Evolutionary conservation across 2,329 filamentous ascomycete genomes (phyloP), one percentile per base, ranked within the genome.

Genomic region (Verticillium longisporum): DNA sequence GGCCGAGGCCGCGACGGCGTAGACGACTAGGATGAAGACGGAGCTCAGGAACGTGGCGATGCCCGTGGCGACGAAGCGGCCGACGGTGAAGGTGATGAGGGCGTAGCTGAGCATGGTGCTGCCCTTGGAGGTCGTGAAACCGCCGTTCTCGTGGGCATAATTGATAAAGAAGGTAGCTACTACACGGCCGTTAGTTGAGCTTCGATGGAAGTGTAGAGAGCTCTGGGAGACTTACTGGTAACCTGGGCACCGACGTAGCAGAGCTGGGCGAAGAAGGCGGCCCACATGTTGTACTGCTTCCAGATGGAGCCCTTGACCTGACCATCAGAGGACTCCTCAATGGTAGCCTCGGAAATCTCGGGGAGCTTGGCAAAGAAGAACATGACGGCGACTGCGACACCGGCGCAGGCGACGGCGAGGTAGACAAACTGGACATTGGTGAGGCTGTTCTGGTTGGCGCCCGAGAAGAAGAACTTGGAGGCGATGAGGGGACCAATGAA

Each of bases 371-470:
- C 83, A 50, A 90, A 71, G 74, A 85, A 88, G 71, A 91, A 90
- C n/a, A 88, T 76, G 5, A 79, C 72, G 2, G 87, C 88, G 2
- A 92, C 79, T 2, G 85, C 68, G 65, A 86, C 85, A 36, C 92
- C 89, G 64, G 92, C 92, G 68, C 83, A 77, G 3, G 87, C 88
- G 62, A 92, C 90, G 56, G 86, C 84, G 4, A 91, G 81, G 66
- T 92, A 92, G 0, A 91, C 87, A 85, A 87, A 92, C 73, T 92
- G 88, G 1, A 92, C 89, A 61, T 87, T 86, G 65, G 80, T 79
- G 2, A 91, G 77, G 1, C 85, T 84, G 3, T 74, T 72, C 10
- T 82, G 77, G 59, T 84, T 75, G n/a, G 78, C 73, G 31, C 75
- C 78, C 4, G 77, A 77, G 76, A 92, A 92, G 74, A 92, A 89